These are phyloP conservation scores for Trichophyton benhamiae DNA, from an alignment of 2,329 filamentous ascomycete genomes.

Conservation along the genomic window DNA sequence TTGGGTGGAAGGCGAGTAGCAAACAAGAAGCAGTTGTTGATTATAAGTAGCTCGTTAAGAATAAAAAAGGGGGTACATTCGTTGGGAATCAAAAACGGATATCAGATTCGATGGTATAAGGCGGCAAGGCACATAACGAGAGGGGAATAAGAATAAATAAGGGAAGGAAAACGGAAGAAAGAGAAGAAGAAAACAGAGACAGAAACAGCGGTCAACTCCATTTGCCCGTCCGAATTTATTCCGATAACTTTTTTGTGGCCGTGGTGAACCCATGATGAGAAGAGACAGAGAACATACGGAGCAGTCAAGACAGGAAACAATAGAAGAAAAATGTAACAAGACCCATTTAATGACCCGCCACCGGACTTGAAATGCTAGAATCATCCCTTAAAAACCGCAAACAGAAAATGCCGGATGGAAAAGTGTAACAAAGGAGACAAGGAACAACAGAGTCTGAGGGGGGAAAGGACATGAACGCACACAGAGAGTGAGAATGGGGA, in stretches of 20 bases:
- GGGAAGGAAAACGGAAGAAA: neutral
- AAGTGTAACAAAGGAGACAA: neutral
- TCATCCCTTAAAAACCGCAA: conserved; percentile 2
- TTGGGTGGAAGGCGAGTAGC: neutral
- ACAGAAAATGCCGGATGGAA: neutral
- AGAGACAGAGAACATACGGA: neutral
- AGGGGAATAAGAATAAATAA: neutral
- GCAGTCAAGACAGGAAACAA: neutral
- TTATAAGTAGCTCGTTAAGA: neutral
- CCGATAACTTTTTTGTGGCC: conserved; percentile 5
- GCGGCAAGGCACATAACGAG: neutral
- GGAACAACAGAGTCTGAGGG: neutral
- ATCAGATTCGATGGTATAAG: neutral
- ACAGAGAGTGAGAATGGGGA: neutral
- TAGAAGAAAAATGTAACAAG: neutral
- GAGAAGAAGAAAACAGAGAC: neutral
- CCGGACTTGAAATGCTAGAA: conserved; percentile 1
- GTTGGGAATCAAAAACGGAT: neutral
- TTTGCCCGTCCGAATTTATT: conserved; percentile 5
- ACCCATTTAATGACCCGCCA: conserved; percentile 3
- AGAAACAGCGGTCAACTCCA: conserved; percentile 1
- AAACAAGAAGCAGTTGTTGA: neutral
- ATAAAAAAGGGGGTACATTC: neutral
- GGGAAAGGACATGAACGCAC: neutral
- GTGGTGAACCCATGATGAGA: neutral